Conservation (phyloP, 2,329 filamentous ascomycete species). For the Exophiala oligosperma region DNA sequence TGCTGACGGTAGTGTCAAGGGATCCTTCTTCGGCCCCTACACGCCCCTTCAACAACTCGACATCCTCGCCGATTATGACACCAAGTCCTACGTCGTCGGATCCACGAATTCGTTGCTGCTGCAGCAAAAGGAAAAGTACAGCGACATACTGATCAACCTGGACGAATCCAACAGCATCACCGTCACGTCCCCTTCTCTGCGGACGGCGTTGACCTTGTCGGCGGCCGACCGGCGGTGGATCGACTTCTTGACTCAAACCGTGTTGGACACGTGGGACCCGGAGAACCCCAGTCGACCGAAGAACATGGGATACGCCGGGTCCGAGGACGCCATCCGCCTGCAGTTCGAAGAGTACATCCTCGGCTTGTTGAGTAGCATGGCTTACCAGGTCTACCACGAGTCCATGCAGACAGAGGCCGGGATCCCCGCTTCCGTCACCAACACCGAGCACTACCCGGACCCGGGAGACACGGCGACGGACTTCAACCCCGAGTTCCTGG, state of each 20-base stretch:
- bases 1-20: slow-evolving; percentile 56
- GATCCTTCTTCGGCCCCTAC: slow-evolving; percentile 93
- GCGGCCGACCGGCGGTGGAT: slow-evolving; percentile 93
- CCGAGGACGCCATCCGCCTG: slow-evolving; percentile 93
- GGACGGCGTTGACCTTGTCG: slow-evolving; percentile 73
- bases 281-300: slow-evolving; percentile 85
- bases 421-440: slow-evolving; percentile 50
- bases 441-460: slow-evolving; percentile 25
- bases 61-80: slow-evolving; percentile 86
- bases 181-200: slow-evolving; percentile 77
- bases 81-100: slow-evolving; percentile 95
- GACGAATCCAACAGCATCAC: slow-evolving; percentile 71
- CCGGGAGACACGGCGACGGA: slow-evolving; percentile 76
- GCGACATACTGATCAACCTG: slow-evolving; percentile 93
- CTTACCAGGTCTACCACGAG: slow-evolving; percentile 63
- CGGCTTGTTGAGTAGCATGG: slow-evolving; percentile 81
- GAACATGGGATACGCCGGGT: slow-evolving; percentile 90
- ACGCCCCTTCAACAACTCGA: slow-evolving; percentile 95
- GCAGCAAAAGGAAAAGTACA: slow-evolving; percentile 93
- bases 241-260: slow-evolving; percentile 87
- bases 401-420: background rate
- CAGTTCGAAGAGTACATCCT: slow-evolving; percentile 97
- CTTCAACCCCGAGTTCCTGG: slow-evolving; percentile 80
- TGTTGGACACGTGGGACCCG: slow-evolving; percentile 97
- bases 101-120: slow-evolving; percentile 93